phyloP scores from a whole-genome alignment of 2,329 filamentous ascomycete genomes.

The Fusarium sp. region DNA sequence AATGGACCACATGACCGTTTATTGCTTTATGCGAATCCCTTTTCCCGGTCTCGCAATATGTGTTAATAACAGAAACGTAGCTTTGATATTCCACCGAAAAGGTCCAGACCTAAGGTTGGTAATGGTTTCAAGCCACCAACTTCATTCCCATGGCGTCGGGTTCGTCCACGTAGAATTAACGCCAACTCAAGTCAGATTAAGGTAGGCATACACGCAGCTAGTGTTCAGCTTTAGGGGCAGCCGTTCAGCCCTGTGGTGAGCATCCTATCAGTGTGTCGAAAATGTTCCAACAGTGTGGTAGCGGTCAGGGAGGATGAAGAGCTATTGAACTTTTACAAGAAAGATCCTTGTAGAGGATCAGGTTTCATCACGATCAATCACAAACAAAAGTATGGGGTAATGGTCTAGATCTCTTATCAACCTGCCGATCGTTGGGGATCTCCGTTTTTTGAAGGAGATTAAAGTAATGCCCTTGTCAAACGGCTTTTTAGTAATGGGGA shows the following conservation, averaged over 20 bases:
- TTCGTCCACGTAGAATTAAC: not conserved
- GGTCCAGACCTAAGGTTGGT: constrained; percentile 1
- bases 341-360: not conserved
- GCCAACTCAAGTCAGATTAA: not conserved
- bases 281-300: not conserved
- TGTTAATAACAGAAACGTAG: not conserved
- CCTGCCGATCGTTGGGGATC: constrained; percentile 1
- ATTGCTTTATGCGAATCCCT: rapidly evolving
- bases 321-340: not conserved
- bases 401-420: not conserved
- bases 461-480: not conserved
- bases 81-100: not conserved
- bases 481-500: not conserved
- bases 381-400: not conserved
- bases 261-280: not conserved
- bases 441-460: constrained; percentile 24
- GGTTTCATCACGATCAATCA: not conserved
- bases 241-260: constrained; percentile 5
- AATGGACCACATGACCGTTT: not conserved
- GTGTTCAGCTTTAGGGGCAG: constrained; percentile 1
- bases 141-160: constrained; percentile 8
- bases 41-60: not conserved
- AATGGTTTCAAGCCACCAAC: constrained; percentile 11
- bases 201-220: not conserved
- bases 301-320: not conserved